Base-by-base conservation (phyloP, 441 rosid species). In the Erodium moschatum region DNA sequence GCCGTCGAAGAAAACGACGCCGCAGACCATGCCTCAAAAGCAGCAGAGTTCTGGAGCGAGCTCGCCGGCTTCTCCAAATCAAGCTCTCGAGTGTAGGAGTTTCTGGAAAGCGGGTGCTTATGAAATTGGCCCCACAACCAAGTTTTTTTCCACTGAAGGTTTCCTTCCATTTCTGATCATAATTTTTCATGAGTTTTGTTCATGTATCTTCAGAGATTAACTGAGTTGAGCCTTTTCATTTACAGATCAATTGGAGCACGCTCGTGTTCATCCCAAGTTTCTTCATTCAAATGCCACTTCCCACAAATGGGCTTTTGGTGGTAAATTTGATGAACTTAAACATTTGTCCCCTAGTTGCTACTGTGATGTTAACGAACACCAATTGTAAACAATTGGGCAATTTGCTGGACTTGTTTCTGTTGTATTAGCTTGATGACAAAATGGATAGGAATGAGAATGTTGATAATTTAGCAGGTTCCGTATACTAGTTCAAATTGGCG, bases 281-380 rank as follows among this genome's bases (percentile, higher is more conserved):
- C 90, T 93, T 67, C 97, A 93, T 68, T 93, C 98, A 2, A 93
- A 93, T 84, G 98, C 98, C 38, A 90, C 98, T 74, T 93, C 98
- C 60, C 98, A 93, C 74, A 93, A 93, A 73, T 91, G 98, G 98
- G 96, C 96, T 15, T 89, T 93, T 78, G 97, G 97, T 79, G 98
- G 98, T 91, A 58, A 70, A 35, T 11, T 62, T 74, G 16, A 16
- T 16, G 62, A 18, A 18, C 21, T 54, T 8, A 54, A 54, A 15
- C 62, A 7, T 54, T 54, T 54, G 62, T 54, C 3, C 62, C 21
- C 62, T 54, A 18, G 11, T 54, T 54, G 62, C 24, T 18, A 8
- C 62, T 0, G 10, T 54, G 62, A 54, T 54, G 61, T 54, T 54
- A 54, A 6, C 18, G 20, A 54, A 18, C 24, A 6, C 9, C 12